A percentile compares a stretch with the other conserved stretches of the same genome.
These are phyloP conservation scores for Fraxinus sp. DNA, from an alignment of 305 asterid genomes.

Conservation along the genomic window DNA sequence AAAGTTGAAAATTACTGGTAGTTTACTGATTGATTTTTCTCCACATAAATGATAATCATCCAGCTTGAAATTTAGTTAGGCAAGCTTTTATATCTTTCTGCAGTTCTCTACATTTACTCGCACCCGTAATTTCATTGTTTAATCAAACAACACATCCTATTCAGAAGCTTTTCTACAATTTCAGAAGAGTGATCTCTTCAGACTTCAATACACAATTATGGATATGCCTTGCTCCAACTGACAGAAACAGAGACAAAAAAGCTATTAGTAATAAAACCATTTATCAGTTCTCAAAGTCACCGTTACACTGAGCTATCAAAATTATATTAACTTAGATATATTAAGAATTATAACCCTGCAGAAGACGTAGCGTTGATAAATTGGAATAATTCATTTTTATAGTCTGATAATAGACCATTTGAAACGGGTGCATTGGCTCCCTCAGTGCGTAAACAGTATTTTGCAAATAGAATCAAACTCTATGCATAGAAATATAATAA, in stretches of 20 bases:
- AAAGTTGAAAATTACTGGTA: background rate
- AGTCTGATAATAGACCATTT: background rate
- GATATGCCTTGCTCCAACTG: background rate
- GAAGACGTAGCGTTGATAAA: background rate
- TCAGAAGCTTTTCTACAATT: background rate
- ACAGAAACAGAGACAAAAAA: background rate
- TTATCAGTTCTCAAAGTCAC: background rate
- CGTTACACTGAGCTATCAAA: background rate
- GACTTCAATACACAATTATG: background rate
- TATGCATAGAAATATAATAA: background rate
- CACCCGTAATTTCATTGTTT: background rate
- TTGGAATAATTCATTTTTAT: background rate
- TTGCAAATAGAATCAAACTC: background rate
- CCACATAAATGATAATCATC: background rate
- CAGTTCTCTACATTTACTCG: background rate
- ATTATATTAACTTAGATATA: background rate
- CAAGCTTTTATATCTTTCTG: background rate
- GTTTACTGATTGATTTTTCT: background rate
- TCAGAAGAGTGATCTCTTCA: background rate
- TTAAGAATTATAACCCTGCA: background rate
- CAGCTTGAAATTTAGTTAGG: background rate
- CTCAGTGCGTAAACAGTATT: background rate
- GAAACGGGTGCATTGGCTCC: background rate
- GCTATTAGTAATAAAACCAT: background rate
- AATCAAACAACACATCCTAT: background rate